A percentile compares a stretch with the other conserved stretches of the same genome.
phyloP scores from a whole-genome alignment of 495 filamentous ascomycete species.

The Platismatia glauca region DNA sequence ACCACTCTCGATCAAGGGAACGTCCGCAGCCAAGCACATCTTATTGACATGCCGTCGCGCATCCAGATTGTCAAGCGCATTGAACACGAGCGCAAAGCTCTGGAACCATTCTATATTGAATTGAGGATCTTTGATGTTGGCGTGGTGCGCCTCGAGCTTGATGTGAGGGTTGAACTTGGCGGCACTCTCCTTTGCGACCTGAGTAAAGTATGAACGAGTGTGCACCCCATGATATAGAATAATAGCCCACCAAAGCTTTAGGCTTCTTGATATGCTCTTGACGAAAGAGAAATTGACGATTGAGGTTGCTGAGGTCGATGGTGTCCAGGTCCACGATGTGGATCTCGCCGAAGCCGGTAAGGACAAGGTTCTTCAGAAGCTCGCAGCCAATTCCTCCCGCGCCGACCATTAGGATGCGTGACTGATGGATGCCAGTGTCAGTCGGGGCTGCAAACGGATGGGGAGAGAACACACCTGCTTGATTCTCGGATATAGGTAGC shows the following conservation, averaged over 20 bases:
- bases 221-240: neutral
- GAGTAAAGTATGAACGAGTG: constrained; percentile 14
- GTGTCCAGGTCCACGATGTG: constrained; percentile 97
- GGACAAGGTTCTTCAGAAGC: constrained; percentile 90
- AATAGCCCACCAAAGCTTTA: constrained; percentile 71
- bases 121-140: constrained; percentile 87
- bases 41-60: constrained; percentile 91
- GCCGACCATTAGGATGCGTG: constrained; percentile 86
- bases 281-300: constrained; percentile 95
- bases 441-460: constrained; percentile 1
- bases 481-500: constrained; percentile 50
- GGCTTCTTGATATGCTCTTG: constrained; percentile 97
- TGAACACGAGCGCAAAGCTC: constrained; percentile 79
- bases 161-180: constrained; percentile 83
- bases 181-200: constrained; percentile 93
- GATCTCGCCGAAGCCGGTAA: constrained; percentile 88
- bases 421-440: constrained; percentile 41
- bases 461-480: constrained; percentile 47
- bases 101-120: constrained; percentile 90
- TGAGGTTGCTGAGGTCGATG: constrained; percentile 95
- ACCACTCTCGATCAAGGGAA: constrained; percentile 91
- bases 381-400: constrained; percentile 97
- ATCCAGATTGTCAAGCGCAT: constrained; percentile 93
- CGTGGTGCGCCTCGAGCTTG: constrained; percentile 83
- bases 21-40: constrained; percentile 88